Evolutionary conservation across 768 basidiomycete species (phyloP).

Genomic region (Agaricus blazei): DNA sequence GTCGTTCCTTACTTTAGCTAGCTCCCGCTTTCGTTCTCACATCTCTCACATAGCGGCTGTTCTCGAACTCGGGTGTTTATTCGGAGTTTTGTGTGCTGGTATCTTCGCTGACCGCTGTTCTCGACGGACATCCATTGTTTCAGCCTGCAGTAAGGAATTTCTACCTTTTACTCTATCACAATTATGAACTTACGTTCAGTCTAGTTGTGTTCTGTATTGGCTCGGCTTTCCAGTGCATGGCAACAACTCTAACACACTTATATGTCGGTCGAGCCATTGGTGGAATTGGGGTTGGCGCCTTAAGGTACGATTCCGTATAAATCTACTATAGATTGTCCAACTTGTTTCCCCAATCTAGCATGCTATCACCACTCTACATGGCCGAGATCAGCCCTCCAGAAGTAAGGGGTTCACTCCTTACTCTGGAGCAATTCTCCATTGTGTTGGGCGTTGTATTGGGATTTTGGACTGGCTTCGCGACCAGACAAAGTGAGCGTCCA

Average conservation of each 20-base stretch:
- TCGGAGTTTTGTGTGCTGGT: conserved; percentile 67
- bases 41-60: conserved; percentile 52
- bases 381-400: conserved; percentile 83
- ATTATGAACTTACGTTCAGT: neutral
- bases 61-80: conserved; percentile 72
- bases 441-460: conserved; percentile 78
- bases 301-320: conserved; percentile 39
- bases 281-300: conserved; percentile 74
- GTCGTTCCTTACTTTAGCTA: conserved; percentile 16
- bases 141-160: conserved; percentile 53
- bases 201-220: conserved; percentile 69
- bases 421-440: conserved; percentile 77
- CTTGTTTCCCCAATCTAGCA: conserved; percentile 34
- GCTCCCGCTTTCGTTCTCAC: neutral
- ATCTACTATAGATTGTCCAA: conserved; percentile 8
- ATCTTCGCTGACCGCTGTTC: conserved; percentile 66
- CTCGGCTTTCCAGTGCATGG: conserved; percentile 61
- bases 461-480: conserved; percentile 79
- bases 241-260: conserved; percentile 50
- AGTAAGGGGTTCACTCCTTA: conserved; percentile 71
- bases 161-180: neutral
- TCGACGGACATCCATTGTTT: conserved; percentile 59
- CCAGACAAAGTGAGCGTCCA: conserved; percentile 47
- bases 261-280: conserved; percentile 71
- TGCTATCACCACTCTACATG: conserved; percentile 79